Evolutionary conservation across 768 basidiomycete species (phyloP).

Genomic region (Termitomyces bulborhizus): DNA sequence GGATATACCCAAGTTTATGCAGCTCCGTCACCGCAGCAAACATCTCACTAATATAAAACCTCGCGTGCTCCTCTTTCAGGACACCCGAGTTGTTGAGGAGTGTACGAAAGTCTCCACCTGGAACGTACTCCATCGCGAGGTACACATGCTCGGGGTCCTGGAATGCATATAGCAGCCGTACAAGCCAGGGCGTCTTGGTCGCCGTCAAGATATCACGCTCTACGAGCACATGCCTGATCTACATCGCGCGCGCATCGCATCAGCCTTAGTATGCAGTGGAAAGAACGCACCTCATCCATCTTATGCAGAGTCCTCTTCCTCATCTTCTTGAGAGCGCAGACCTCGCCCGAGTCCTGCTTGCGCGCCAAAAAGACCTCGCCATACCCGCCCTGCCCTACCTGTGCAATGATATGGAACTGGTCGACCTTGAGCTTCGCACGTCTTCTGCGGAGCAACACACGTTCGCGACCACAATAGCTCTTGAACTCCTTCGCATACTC

Average conservation of each 20-base stretch:
- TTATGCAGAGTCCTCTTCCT: slow-evolving; percentile 89
- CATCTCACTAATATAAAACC: slow-evolving; percentile 98
- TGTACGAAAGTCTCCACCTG: slow-evolving; percentile 97
- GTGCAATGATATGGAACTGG: slow-evolving; percentile 97
- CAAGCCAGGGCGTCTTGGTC: slow-evolving; percentile 97
- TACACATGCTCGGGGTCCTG: slow-evolving; percentile 90
- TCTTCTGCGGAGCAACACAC: slow-evolving; percentile 87
- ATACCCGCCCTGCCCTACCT: slow-evolving; percentile 98
- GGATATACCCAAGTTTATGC: slow-evolving; percentile 97
- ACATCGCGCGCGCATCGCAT: slow-evolving; percentile 1
- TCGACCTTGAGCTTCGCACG: slow-evolving; percentile 89
- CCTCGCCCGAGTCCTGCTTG: slow-evolving; percentile 92
- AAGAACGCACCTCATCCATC: slow-evolving; percentile 86
- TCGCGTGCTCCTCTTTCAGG: slow-evolving; percentile 93
- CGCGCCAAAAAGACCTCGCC: slow-evolving; percentile 96
- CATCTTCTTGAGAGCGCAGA: slow-evolving; percentile 98
- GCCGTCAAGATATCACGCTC: slow-evolving; percentile 97
- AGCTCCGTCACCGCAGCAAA: slow-evolving; percentile 90
- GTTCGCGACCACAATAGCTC: slow-evolving; percentile 90
- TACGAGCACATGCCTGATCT: slow-evolving; percentile 97
- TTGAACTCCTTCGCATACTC: slow-evolving; percentile 80
- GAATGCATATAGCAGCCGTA: slow-evolving; percentile 91
- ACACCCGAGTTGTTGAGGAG: slow-evolving; percentile 97
- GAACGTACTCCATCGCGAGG: slow-evolving; percentile 99
- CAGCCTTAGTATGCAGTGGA: neutral